phyloP scores from a whole-genome alignment of 75 land plant genomes.

The Isoetes taiwanensis region DNA sequence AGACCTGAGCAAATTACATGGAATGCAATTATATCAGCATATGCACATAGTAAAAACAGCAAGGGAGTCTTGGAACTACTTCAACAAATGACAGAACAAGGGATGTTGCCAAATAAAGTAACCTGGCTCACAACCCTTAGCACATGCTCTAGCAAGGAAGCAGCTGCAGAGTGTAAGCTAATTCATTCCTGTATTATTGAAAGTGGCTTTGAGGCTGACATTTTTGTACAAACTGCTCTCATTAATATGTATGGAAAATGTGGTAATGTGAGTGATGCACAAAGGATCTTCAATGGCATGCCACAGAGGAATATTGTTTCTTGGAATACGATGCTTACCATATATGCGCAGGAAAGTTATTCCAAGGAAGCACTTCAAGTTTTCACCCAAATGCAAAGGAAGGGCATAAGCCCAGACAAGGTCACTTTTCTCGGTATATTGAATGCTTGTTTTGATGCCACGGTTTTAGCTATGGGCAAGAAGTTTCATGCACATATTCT shows the following conservation, averaged over 20 bases:
- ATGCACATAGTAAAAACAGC: too few relatives aligned
- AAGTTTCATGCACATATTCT: slow-evolving; percentile 9
- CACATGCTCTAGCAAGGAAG: too few relatives aligned
- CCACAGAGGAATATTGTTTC: slow-evolving; percentile 31
- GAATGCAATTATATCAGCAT: slow-evolving; percentile 14
- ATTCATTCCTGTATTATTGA: too few relatives aligned
- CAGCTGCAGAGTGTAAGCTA: too few relatives aligned
- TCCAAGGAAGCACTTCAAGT: slow-evolving; percentile 23
- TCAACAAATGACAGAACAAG: too few relatives aligned
- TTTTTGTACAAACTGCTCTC: too few relatives aligned
- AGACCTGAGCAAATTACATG: slow-evolving; percentile 9
- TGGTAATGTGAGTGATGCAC: slow-evolving; percentile 41
- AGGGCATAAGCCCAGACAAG: slow-evolving; percentile 3
- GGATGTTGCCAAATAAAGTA: too few relatives aligned
- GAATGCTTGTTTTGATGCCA: background rate
- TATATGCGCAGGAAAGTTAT: slow-evolving; percentile 31
- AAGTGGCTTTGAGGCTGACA: too few relatives aligned
- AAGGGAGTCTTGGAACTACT: too few relatives aligned
- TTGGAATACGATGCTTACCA: slow-evolving; percentile 52
- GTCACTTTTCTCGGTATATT: slow-evolving; percentile 12
- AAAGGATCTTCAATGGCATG: slow-evolving; percentile 24
- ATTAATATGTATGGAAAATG: slow-evolving; percentile 45
- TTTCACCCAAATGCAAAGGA: slow-evolving; percentile 25
- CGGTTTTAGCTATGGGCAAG: background rate
- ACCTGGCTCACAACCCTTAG: too few relatives aligned